Conservation (phyloP, 2,329 filamentous ascomycete genomes). For the Sphaerulina vaccinii region DNA sequence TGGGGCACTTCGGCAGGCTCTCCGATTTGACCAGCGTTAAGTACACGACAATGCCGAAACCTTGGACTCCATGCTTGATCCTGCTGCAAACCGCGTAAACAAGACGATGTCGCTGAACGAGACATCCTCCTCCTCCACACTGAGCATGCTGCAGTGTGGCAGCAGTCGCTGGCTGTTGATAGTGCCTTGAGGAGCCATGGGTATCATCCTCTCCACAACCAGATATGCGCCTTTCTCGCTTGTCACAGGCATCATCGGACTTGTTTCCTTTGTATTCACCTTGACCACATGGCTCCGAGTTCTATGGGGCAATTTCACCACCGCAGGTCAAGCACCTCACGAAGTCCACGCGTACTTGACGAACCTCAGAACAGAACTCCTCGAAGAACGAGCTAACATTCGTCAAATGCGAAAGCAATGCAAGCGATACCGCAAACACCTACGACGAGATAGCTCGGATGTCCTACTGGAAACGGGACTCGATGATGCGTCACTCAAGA, state of each 20-base stretch:
- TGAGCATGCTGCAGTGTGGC: neutral
- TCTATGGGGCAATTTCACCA: slow-evolving; percentile 43
- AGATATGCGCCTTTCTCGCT: slow-evolving; percentile 39
- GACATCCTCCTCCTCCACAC: neutral
- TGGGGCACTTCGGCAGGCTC: too few relatives aligned
- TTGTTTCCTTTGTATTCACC: slow-evolving; percentile 47
- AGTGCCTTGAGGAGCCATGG: slow-evolving; percentile 26
- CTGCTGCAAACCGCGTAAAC: neutral
- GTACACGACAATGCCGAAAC: too few relatives aligned
- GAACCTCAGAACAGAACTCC: slow-evolving; percentile 43
- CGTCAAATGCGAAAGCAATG: slow-evolving; percentile 29
- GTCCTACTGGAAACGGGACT: slow-evolving; percentile 29
- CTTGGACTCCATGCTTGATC: neutral
- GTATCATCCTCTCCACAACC: slow-evolving; percentile 34
- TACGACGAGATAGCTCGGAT: slow-evolving; percentile 24
- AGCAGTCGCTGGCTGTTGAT: neutral
- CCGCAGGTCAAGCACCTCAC: slow-evolving; percentile 38
- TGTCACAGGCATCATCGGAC: slow-evolving; percentile 40
- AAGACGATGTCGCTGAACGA: neutral
- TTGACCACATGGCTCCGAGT: slow-evolving; percentile 44
- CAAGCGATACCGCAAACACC: slow-evolving; percentile 18
- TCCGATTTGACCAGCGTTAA: too few relatives aligned
- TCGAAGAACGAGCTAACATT: slow-evolving; percentile 43
- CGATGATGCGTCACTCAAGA: slow-evolving; percentile 39
- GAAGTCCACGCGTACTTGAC: slow-evolving; percentile 43